Evolutionary conservation across 1,284 basidiomycete genomes (phyloP).

Genomic region (Boletellus dicymbophilus): DNA sequence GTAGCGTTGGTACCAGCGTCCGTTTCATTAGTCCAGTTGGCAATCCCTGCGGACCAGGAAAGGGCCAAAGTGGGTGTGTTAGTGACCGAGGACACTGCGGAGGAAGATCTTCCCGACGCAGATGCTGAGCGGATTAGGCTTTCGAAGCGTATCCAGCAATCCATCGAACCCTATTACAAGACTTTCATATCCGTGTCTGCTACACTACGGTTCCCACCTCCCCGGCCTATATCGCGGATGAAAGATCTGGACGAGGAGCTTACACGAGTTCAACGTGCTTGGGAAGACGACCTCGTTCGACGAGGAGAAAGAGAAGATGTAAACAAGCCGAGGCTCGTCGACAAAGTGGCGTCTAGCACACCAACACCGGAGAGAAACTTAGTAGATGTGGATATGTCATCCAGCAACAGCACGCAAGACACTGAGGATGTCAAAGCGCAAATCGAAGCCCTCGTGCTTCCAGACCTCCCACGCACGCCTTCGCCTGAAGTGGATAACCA

Average conservation of each 20-base stretch:
- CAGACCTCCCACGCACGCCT: constrained; percentile 50
- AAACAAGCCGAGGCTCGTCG: constrained; percentile 40
- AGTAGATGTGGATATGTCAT: constrained; percentile 8
- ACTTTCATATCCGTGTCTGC: constrained; percentile 92
- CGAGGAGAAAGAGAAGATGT: constrained; percentile 66
- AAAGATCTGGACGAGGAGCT: constrained; percentile 82
- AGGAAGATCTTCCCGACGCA: constrained; percentile 64
- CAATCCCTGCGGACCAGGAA: constrained; percentile 27
- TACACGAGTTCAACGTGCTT: constrained; percentile 62
- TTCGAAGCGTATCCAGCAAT: constrained; percentile 73
- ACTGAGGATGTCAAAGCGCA: constrained; percentile 64
- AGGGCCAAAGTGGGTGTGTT: constrained; percentile 17
- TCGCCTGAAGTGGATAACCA: constrained; percentile 29
- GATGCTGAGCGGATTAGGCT: constrained; percentile 69
- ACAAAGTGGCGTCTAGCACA: constrained; percentile 23
- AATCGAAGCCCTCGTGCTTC: constrained; percentile 65
- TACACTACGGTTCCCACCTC: constrained; percentile 87
- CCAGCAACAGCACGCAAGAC: constrained; percentile 20
- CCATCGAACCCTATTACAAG: constrained; percentile 78
- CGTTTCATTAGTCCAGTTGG: constrained; percentile 31
- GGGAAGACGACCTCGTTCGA: constrained; percentile 84
- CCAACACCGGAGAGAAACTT: constrained; percentile 31
- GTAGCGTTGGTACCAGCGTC: constrained; percentile 28
- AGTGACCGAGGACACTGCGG: constrained; percentile 27
- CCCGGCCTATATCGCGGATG: constrained; percentile 85